Conservation (phyloP, 164 flowering plant genomes). For the Magnolia officinalis region DNA sequence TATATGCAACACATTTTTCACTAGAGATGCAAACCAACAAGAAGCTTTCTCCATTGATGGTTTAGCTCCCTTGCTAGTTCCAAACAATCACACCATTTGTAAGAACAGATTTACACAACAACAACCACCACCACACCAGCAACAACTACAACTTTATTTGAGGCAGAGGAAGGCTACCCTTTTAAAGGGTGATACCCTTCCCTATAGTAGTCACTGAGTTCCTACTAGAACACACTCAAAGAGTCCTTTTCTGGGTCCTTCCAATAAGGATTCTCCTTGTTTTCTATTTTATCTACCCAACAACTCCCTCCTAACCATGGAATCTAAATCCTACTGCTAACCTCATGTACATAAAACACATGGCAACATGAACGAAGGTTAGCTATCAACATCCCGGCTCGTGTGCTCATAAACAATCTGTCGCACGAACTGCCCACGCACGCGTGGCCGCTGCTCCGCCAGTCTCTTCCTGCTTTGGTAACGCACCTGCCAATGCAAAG, state of each 20-base stretch:
- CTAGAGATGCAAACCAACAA: not conserved
- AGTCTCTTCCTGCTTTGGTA: constrained; percentile 73
- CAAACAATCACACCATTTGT: not conserved
- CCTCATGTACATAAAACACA: constrained; percentile 25
- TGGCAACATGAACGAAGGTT: constrained; percentile 12
- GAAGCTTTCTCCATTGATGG: not conserved
- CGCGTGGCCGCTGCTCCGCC: constrained; percentile 78
- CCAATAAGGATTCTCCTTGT: not conserved
- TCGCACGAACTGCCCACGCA: constrained; percentile 78
- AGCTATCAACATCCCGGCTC: constrained; percentile 23
- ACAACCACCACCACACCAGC: not conserved
- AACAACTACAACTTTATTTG: constrained; percentile 3
- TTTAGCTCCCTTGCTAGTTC: not conserved
- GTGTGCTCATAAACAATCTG: constrained; percentile 31
- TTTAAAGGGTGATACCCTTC: constrained; percentile 8
- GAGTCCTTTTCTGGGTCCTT: not conserved
- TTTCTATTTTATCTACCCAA: constrained; percentile 11
- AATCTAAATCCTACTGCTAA: constrained; percentile 15
- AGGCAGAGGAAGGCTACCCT: constrained; percentile 13
- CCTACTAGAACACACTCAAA: constrained; percentile 1
- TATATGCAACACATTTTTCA: no score
- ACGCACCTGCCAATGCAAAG: constrained; percentile 46
- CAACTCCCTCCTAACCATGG: constrained; percentile 4
- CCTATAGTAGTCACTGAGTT: constrained; percentile 7
- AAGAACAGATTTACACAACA: not conserved